Base-by-base conservation (phyloP, 148 eudicot genomes). In the Rhododendron henanense region DNA sequence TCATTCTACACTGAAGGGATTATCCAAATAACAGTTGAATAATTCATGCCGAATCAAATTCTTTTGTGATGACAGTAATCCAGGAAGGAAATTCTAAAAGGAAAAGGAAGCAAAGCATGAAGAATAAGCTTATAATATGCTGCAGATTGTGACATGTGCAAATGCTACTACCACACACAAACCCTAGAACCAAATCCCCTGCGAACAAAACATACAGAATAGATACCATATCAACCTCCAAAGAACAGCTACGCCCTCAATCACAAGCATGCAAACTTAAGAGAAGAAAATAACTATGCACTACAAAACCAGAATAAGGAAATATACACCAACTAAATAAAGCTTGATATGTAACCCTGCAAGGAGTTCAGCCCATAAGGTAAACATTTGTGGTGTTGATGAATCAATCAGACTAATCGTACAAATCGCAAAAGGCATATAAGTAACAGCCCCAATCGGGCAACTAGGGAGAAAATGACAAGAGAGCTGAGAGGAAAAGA, bases 221-320 rank as follows among this genome's bases (percentile, higher is more conserved):
- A 78, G 51, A 78, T n/a, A 45, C 53, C 31, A 78, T 28, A 78
- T 78, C 13, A 78, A 78, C 31, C 81, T 79, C 82, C 35, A 48
- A 23, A 25, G 57, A 79, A 55, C 15, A 53, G 83, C 13, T 5
- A n/a, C 57, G 2, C 18, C 31, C 59, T 47, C 9, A 79, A 14
- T 50, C 61, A 79, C 82, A 79, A 28, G 23, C 57, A 15, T 61
- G 28, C 21, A 80, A 80, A 14, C 39, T 51, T 21, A 53, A 67
- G 74, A 65, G 21, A 55, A 16, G 19, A 53, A 53, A 33, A 53
- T 53, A 14, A 28, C 7, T 53, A 3, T 35, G 23, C 45, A 2
- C 69, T 28, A 16, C 45, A 55, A 81, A 53, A 81, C 28, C 47
- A 81, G 41, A 16, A 79, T 9, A 28, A 50, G 10, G 15, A 78